A percentile compares a stretch with the other conserved stretches of the same genome.
phyloP scores from a whole-genome alignment of 345 rosid species.

The Iberis pinnata region DNA sequence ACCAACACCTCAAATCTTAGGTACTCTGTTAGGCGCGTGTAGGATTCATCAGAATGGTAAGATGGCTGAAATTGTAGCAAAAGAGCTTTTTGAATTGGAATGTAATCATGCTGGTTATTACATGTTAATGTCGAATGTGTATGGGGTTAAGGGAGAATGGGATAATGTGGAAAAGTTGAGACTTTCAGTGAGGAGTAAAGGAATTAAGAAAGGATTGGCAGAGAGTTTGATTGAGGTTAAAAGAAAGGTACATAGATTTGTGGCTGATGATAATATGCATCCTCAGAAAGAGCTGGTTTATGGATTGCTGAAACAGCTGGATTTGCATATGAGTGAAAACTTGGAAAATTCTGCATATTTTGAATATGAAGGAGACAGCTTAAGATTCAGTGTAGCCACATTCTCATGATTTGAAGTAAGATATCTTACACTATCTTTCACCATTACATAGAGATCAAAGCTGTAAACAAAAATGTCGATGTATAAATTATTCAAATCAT shows the following conservation, averaged over 20 bases:
- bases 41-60: conserved; percentile 47
- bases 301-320: conserved; percentile 34
- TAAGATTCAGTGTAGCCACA: conserved; percentile 10
- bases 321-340: conserved; percentile 29
- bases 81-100: conserved; percentile 40
- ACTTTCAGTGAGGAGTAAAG: conserved; percentile 34
- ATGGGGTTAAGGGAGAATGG: conserved; percentile 49
- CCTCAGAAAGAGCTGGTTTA: conserved; percentile 32
- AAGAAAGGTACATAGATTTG: conserved; percentile 39
- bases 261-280: conserved; percentile 41
- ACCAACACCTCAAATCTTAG: conserved; percentile 42
- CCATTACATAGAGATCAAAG: too few species aligned
- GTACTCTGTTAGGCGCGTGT: conserved; percentile 55
- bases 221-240: conserved; percentile 39
- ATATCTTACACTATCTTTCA: too few species aligned
- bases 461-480: too few species aligned
- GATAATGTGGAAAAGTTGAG: conserved; percentile 37
- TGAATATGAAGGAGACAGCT: conserved; percentile 11
- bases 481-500: too few species aligned
- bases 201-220: conserved; percentile 37
- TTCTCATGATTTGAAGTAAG: too few species aligned
- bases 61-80: conserved; percentile 44
- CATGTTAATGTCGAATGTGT: conserved; percentile 46
- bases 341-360: conserved; percentile 16
- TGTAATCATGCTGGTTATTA: conserved; percentile 50